Conservation (phyloP, 768 basidiomycete species). For the Lanmaoa pseudosensibilis region DNA sequence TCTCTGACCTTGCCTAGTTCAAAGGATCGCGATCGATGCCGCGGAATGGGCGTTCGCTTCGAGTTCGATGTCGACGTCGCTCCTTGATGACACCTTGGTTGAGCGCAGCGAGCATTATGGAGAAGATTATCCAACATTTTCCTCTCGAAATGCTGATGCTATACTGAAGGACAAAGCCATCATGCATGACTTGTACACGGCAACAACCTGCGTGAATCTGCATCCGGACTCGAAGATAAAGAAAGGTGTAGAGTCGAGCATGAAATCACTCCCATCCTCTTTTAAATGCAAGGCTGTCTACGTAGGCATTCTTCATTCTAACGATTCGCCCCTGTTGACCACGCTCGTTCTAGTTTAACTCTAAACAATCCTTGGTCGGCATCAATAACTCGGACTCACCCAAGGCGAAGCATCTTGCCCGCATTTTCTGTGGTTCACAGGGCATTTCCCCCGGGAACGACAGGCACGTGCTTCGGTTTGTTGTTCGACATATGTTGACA, state of each 20-base stretch:
- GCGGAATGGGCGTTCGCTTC: conserved; percentile 4
- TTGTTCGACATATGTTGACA: not conserved
- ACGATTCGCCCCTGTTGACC: not conserved
- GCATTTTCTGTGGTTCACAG: conserved; percentile 1
- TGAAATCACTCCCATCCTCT: conserved; percentile 9
- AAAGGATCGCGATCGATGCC: conserved; percentile 8
- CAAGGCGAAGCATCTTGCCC: not conserved
- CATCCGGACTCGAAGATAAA: conserved; percentile 3
- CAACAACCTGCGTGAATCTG: not conserved
- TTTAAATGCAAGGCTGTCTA: conserved; percentile 13
- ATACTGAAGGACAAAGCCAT: not conserved
- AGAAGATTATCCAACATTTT: not conserved
- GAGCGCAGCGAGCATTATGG: not conserved
- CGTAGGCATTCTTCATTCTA: not conserved
- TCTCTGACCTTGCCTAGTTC: conserved; percentile 5
- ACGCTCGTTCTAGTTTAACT: conserved; percentile 8
- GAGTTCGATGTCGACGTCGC: no score
- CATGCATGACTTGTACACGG: conserved; percentile 12
- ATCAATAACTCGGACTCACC: not conserved
- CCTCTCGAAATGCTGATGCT: not conserved
- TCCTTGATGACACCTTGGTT: not conserved
- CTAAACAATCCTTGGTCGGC: conserved; percentile 1
- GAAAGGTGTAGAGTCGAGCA: conserved; percentile 3
- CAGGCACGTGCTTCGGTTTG: not conserved
- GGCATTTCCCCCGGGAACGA: conserved; percentile 4